phyloP scores from a whole-genome alignment of 1,284 basidiomycete genomes.

The Rhizoctonia solani region DNA sequence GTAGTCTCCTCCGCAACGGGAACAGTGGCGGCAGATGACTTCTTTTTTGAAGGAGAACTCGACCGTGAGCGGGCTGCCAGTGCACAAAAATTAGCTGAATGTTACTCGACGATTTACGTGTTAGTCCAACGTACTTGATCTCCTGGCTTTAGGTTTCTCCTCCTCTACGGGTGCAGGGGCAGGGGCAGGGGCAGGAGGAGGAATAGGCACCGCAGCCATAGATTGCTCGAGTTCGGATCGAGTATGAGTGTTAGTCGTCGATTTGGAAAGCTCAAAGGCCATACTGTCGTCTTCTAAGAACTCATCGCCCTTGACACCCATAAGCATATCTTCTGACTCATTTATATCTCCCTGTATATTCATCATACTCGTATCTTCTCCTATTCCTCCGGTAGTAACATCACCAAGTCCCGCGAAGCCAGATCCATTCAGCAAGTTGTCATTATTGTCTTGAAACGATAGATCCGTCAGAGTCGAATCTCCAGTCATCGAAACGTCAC shows the following conservation, averaged over 20 bases:
- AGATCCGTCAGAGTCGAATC: too few relatives aligned
- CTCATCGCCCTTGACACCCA: conserved; percentile 31
- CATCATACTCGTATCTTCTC: conserved; percentile 20
- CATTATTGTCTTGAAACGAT: conserved; percentile 6
- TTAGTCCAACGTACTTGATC: conserved; percentile 14
- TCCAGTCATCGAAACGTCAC: too few relatives aligned
- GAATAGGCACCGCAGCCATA: not conserved
- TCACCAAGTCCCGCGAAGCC: conserved; percentile 22
- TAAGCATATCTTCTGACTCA: conserved; percentile 29
- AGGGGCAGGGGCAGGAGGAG: not conserved
- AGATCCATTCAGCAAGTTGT: conserved; percentile 22
- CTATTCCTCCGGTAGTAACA: conserved; percentile 12
- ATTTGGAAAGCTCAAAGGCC: conserved; percentile 20
- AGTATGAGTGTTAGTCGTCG: not conserved
- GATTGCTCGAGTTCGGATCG: conserved; percentile 25
- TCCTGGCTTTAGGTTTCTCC: conserved; percentile 25
- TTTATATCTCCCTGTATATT: conserved; percentile 5
- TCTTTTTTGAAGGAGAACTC: conserved; percentile 26
- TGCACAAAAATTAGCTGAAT: not conserved
- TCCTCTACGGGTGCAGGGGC: not conserved
- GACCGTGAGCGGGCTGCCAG: conserved; percentile 22
- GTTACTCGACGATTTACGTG: conserved; percentile 28
- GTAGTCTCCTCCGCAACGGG: not conserved
- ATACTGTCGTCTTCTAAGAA: conserved; percentile 28
- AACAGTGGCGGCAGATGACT: not conserved